Evolutionary conservation across 768 basidiomycete genomes (phyloP), one percentile per base, ranked within the genome.

Genomic region (Postia placenta): DNA sequence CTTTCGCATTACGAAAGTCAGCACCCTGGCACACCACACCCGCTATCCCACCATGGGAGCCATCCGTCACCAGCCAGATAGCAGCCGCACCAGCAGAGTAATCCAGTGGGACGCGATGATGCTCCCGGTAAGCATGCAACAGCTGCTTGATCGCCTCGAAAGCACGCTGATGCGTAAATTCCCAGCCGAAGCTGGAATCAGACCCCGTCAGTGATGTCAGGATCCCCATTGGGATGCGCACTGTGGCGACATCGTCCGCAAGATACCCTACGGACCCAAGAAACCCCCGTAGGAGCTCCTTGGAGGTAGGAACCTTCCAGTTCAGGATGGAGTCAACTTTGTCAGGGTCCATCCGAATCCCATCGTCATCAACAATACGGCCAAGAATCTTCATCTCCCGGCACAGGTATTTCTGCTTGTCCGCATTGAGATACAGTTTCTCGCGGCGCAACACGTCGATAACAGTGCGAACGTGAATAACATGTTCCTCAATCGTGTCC

Each of bases 311-410:
- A 15, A 15, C 15, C 15, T 7, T 7, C 30, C 30, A 33, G 30
- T 33, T 7, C 30, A 7, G 30, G 15, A 33, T 15, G 7, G 9
- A 15, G 30, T 7, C 30, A 7, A 75, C 47, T 49, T 75, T 76
- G 50, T 74, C 65, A 0, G 49, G 6, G 28, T 72, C 66, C 0
- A 66, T 61, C 40, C 70, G 66, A 0, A 75, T 58, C 0, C 74
- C 71, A 1, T 58, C 17, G 17, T 70, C 58, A 47, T 72, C 68
- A 3, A 76, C 69, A 0, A 68, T 37, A 39, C 74, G 70, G 0
- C 74, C 72, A 0, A 76, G 60, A 44, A 67, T 70, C 28, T 72
- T 65, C 39, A 73, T 47, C 2, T 37, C 24, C 7, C 53, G 30
- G 0, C 65, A 52, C 42, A 65, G 69, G 1, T 70, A 25, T 2